Conservation (phyloP, 2,329 filamentous ascomycete genomes). For the Exophiala xenobiotica region DNA sequence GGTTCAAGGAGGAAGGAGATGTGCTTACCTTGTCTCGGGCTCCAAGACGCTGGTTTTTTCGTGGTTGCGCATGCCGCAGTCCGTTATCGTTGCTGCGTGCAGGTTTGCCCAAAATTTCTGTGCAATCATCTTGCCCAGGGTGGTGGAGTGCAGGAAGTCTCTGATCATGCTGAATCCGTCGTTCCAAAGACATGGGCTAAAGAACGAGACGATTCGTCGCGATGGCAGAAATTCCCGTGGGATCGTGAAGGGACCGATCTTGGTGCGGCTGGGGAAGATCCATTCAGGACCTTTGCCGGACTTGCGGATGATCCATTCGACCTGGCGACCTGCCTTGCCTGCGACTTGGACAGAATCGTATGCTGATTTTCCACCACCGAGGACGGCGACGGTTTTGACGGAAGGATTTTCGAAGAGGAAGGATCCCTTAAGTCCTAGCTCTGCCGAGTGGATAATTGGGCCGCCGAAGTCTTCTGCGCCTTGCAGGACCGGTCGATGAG, state of each 20-base stretch:
- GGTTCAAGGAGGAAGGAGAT: neutral
- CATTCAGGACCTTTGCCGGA: constrained; percentile 43
- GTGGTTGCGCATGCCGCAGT: constrained; percentile 49
- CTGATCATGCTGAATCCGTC: constrained; percentile 48
- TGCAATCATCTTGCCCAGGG: constrained; percentile 50
- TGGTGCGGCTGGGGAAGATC: constrained; percentile 32
- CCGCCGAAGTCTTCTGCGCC: constrained; percentile 49
- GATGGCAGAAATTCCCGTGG: constrained; percentile 67
- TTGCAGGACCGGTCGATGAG: constrained; percentile 48
- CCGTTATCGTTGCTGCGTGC: constrained; percentile 47
- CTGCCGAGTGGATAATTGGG: constrained; percentile 52
- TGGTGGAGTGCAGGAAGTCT: constrained; percentile 52
- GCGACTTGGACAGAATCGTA: constrained; percentile 66
- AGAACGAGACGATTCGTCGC: constrained; percentile 68
- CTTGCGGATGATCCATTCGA: constrained; percentile 44
- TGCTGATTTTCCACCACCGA: constrained; percentile 64
- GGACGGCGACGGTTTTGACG: constrained; percentile 50
- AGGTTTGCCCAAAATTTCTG: constrained; percentile 55
- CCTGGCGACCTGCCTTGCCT: constrained; percentile 53
- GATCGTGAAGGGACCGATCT: constrained; percentile 55
- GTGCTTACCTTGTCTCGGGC: constrained; percentile 36
- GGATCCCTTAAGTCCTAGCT: constrained; percentile 45
- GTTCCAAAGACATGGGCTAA: constrained; percentile 73
- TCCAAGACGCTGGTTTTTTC: constrained; percentile 46
- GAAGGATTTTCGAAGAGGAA: constrained; percentile 44